Evolutionary conservation across 2,329 filamentous ascomycete genomes (phyloP).

Genomic region (Escovopsis sp.): DNA sequence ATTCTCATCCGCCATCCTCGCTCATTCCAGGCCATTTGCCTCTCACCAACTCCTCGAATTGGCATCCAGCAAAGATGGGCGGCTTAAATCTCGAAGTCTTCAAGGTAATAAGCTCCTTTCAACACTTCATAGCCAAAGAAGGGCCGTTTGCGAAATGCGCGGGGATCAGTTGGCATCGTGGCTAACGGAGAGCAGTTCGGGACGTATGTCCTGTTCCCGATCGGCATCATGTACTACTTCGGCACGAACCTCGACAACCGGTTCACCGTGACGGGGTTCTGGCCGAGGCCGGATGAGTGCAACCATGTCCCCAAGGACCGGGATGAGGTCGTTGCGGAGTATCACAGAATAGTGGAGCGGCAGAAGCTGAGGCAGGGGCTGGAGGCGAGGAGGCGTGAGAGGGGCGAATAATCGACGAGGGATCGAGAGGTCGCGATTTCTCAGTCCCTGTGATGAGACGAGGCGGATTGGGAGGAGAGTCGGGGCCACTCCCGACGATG

Average conservation of each 20-base stretch:
- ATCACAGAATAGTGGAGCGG: constrained; percentile 51
- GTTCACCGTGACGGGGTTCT: constrained; percentile 83
- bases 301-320: constrained; percentile 62
- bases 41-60: too few relatives aligned
- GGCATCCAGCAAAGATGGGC: constrained; percentile 36
- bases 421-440: too few relatives aligned
- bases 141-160: too few relatives aligned
- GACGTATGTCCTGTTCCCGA: constrained; percentile 97
- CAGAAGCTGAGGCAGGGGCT: constrained; percentile 61
- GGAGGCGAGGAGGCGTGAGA: constrained; percentile 12
- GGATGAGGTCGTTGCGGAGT: constrained; percentile 72
- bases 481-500: background rate
- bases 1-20: background rate
- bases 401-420: constrained; percentile 3
- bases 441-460: too few relatives aligned
- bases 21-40: too few relatives aligned
- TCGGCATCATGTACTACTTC: constrained; percentile 99
- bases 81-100: constrained; percentile 88
- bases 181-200: constrained; percentile 52
- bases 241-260: constrained; percentile 92
- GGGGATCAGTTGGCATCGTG: too few relatives aligned
- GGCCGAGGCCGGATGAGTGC: constrained; percentile 69
- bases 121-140: too few relatives aligned
- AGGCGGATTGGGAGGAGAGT: too few relatives aligned
- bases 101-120: too few relatives aligned